phyloP scores from a whole-genome alignment of 208 protist species.

The Polymyxa betae region DNA sequence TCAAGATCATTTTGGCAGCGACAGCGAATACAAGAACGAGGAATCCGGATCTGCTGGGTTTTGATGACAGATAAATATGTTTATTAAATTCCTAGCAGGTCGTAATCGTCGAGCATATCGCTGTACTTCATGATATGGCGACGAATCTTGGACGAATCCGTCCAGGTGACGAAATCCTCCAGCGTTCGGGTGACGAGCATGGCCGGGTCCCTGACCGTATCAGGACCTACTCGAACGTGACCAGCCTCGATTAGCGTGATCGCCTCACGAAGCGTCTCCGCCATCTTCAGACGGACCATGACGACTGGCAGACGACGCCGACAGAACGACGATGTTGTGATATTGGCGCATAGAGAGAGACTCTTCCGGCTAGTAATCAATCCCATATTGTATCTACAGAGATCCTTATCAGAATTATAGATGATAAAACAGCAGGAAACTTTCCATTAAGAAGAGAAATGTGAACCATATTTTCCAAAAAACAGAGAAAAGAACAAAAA shows the following conservation, averaged over 20 bases:
- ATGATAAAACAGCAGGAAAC: background rate
- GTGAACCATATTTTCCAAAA: too few relatives aligned
- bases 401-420: background rate
- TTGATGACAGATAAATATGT: too few relatives aligned
- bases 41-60: too few relatives aligned
- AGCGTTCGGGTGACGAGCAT: constrained; percentile 78
- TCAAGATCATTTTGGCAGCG: too few relatives aligned
- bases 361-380: constrained; percentile 59
- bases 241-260: constrained; percentile 75
- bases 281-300: constrained; percentile 75
- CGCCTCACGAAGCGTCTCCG: constrained; percentile 74
- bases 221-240: constrained; percentile 79
- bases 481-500: background rate
- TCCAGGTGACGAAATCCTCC: constrained; percentile 84
- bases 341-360: constrained; percentile 57
- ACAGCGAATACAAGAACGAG: too few relatives aligned
- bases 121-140: constrained; percentile 78
- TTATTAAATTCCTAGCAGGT: constrained; percentile 65
- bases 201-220: constrained; percentile 79
- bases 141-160: constrained; percentile 79
- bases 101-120: constrained; percentile 79
- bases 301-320: constrained; percentile 75
- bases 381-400: constrained; percentile 57
- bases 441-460: background rate
- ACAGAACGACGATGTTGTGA: constrained; percentile 67